phyloP scores from a whole-genome alignment of 495 filamentous ascomycete species.

The Corynascus novoguineensis region DNA sequence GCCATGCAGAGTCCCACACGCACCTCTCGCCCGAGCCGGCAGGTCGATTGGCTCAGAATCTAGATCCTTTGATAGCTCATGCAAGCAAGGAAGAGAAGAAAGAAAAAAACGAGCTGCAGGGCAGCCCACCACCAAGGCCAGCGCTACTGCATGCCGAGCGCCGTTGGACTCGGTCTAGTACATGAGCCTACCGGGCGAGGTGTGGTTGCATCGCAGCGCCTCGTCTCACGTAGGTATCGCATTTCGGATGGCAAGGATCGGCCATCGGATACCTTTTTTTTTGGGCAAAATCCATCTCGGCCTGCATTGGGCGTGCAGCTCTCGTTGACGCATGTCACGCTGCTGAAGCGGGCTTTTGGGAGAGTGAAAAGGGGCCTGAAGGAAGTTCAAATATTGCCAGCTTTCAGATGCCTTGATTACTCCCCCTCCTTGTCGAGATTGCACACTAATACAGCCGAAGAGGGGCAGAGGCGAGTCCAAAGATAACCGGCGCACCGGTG shows the following conservation, averaged over 20 bases:
- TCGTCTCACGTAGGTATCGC: slow-evolving; percentile 7
- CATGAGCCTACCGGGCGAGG: neutral
- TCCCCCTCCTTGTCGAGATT: slow-evolving; percentile 5
- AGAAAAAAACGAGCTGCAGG: too few relatives aligned
- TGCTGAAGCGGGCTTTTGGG: neutral
- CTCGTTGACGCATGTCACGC: neutral
- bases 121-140: neutral
- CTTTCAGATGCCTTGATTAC: neutral
- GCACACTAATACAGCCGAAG: neutral
- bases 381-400: neutral
- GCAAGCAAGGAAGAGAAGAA: too few relatives aligned
- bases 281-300: slow-evolving; percentile 6
- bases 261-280: slow-evolving; percentile 1
- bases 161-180: neutral
- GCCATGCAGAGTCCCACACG: neutral
- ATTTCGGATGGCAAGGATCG: slow-evolving; percentile 1
- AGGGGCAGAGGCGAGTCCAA: neutral
- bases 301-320: neutral
- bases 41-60: slow-evolving; percentile 1
- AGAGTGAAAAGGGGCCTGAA: neutral
- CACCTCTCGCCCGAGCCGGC: neutral
- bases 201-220: slow-evolving; percentile 8
- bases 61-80: neutral
- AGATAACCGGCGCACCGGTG: neutral
- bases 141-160: slow-evolving; percentile 6